Evolutionary conservation across 495 filamentous ascomycete genomes (phyloP), one percentile per base, ranked within the genome.

Genomic region (Lindgomyces ingoldianus): DNA sequence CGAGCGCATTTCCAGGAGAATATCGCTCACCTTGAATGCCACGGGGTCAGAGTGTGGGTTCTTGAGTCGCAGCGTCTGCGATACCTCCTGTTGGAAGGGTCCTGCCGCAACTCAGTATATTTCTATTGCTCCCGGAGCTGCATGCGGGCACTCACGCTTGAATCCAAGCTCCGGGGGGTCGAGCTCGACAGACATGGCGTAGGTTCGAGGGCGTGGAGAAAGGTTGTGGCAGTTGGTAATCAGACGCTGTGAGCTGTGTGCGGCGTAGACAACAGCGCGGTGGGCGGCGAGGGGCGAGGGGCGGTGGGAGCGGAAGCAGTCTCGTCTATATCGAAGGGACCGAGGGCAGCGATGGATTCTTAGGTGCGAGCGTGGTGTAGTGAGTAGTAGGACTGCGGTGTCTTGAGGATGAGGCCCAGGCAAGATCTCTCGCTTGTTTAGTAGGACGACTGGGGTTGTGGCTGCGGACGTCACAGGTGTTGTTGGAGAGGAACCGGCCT

Each of bases 121-220:
- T 18, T 39, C 9, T n/a, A 44, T 21, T 19, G 8, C 8, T 19
- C 24, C 14, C 21, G 14, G 16, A 33, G 12, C 9, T n/a, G 52
- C 4, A 44, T 26, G 16, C 55, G 12, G 21, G 30, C 73, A 62
- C 66, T 81, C 90, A 97, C 94, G 89, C 74, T 88, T 88, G 81
- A 98, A 98, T 80, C 87, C 87, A 65, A 98, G 86, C 84, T 98
- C 94, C 61, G 82, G 75, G 41, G 94, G 95, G 65, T 94, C 88
- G 73, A 98, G 88, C 71, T 96, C 88, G 75, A 98, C 85, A 63
- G 93, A 96, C 94, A 98, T 98, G 75, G 57, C 82, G 80, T 47
- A 44, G 71, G 67, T 54, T 22, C 19, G 33, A 36, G 49, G 27
- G n/a, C 16, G 48, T 29, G 50, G 16, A 21, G 62, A 6, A n/a